Conservation (phyloP, 2,329 filamentous ascomycete species). For the Incumbomyces lentus region DNA sequence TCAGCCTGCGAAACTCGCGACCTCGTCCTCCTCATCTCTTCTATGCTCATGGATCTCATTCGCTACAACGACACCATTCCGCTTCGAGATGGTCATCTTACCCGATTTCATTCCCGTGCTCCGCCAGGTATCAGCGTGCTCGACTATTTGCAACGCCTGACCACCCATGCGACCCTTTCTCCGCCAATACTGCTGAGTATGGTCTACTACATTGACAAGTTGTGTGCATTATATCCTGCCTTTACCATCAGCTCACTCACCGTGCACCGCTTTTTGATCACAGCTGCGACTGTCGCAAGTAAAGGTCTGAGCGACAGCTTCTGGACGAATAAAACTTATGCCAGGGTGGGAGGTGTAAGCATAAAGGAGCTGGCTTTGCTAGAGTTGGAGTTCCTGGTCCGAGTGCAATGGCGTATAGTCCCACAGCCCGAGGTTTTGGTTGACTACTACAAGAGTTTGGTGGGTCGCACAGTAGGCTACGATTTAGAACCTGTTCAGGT, state of each 20-base stretch:
- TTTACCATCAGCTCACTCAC: slow-evolving; percentile 96
- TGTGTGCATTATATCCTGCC: slow-evolving; percentile 82
- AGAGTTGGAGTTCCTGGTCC: slow-evolving; percentile 84
- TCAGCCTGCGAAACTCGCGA: slow-evolving; percentile 74
- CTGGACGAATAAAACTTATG: slow-evolving; percentile 97
- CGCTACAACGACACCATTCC: slow-evolving; percentile 83
- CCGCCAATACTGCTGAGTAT: slow-evolving; percentile 93
- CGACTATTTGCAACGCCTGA: slow-evolving; percentile 86
- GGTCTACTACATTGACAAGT: slow-evolving; percentile 96
- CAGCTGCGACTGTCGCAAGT: slow-evolving; percentile 85
- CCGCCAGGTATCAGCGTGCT: slow-evolving; percentile 87
- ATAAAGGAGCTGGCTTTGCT: slow-evolving; percentile 80
- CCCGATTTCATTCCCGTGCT: slow-evolving; percentile 83
- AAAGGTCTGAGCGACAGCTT: slow-evolving; percentile 95
- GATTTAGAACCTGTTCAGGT: slow-evolving; percentile 33
- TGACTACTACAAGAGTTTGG: slow-evolving; percentile 82
- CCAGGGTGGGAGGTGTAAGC: slow-evolving; percentile 83
- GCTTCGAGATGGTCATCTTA: slow-evolving; percentile 73
- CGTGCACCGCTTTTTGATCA: slow-evolving; percentile 93
- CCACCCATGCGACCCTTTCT: slow-evolving; percentile 84
- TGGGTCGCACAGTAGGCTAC: slow-evolving; percentile 56
- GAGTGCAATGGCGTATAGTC: slow-evolving; percentile 93
- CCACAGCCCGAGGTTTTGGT: slow-evolving; percentile 87
- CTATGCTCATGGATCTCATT: slow-evolving; percentile 93
- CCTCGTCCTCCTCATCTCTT: slow-evolving; percentile 78